These are phyloP conservation scores for Collybia sordida DNA, from an alignment of 768 basidiomycete genomes.

Conservation along the genomic window DNA sequence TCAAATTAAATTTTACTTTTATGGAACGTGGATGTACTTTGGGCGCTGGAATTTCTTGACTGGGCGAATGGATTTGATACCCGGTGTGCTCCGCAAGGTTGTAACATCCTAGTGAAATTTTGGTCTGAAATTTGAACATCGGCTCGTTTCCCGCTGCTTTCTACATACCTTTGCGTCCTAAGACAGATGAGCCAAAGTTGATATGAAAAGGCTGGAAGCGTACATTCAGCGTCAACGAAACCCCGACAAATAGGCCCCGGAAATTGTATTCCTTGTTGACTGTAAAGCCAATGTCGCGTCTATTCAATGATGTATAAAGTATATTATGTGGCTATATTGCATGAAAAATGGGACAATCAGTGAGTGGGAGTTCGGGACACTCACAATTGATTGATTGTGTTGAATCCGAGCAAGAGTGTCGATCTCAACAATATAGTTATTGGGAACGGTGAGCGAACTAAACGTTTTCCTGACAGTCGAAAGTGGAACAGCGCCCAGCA, in stretches of 20 bases:
- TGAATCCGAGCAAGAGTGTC: constrained; percentile 36
- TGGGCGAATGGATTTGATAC: constrained; percentile 57
- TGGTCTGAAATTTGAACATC: not conserved
- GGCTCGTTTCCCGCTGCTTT: not conserved
- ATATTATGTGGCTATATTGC: constrained; percentile 42
- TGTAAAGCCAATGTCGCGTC: constrained; percentile 41
- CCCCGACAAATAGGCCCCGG: constrained; percentile 57
- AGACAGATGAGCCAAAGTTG: not conserved
- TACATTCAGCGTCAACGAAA: constrained; percentile 48
- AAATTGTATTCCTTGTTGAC: constrained; percentile 53
- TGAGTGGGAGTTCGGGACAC: no score
- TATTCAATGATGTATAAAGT: constrained; percentile 45
- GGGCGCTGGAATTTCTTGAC: constrained; percentile 43
- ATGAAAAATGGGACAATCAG: not conserved
- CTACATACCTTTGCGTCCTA: constrained; percentile 25
- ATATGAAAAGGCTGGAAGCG: constrained; percentile 12
- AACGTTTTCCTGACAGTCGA: constrained; percentile 36
- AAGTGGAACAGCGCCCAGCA: constrained; percentile 30
- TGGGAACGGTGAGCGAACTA: constrained; percentile 38
- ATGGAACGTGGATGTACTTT: constrained; percentile 28
- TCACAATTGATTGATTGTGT: constrained; percentile 26
- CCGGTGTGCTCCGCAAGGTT: constrained; percentile 41
- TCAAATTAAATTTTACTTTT: not conserved
- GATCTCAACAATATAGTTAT: constrained; percentile 60
- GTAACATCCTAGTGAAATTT: constrained; percentile 40